Evolutionary conservation across 2,329 filamentous ascomycete genomes (phyloP).

Genomic region (Neospermospora avenae): DNA sequence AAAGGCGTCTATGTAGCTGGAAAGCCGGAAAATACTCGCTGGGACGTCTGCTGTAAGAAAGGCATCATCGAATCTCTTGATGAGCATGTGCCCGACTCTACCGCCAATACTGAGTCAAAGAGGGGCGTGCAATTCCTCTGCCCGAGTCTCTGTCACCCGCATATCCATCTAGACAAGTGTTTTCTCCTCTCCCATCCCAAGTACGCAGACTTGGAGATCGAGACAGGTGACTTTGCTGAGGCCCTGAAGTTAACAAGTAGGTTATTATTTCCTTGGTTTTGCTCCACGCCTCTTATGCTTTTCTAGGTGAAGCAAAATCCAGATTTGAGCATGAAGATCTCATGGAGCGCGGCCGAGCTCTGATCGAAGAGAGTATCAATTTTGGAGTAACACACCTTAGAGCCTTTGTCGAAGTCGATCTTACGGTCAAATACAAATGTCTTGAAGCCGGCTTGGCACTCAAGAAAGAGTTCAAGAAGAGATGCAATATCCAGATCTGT

Average conservation of each 20-base stretch:
- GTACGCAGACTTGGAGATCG: slow-evolving; percentile 58
- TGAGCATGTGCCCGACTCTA: slow-evolving; percentile 22
- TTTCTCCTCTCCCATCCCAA: slow-evolving; percentile 56
- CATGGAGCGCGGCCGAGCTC: slow-evolving; percentile 59
- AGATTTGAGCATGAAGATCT: slow-evolving; percentile 61
- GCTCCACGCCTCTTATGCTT: slow-evolving; percentile 15
- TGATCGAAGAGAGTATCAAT: slow-evolving; percentile 61
- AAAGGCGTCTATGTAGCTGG: slow-evolving; percentile 34
- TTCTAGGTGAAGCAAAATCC: slow-evolving; percentile 51
- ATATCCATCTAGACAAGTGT: slow-evolving; percentile 69
- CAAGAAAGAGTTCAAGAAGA: slow-evolving; percentile 49
- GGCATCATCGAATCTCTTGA: slow-evolving; percentile 33
- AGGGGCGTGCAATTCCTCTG: slow-evolving; percentile 38
- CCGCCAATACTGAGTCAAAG: not conserved
- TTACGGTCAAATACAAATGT: slow-evolving; percentile 55
- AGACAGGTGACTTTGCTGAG: slow-evolving; percentile 61
- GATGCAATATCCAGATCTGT: slow-evolving; percentile 63
- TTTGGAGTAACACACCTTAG: slow-evolving; percentile 67
- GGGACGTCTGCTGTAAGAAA: slow-evolving; percentile 34
- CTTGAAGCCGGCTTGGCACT: slow-evolving; percentile 55
- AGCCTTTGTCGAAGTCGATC: slow-evolving; percentile 69
- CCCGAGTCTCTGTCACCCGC: slow-evolving; percentile 65
- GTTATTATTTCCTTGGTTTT: slow-evolving; percentile 14
- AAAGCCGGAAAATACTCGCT: slow-evolving; percentile 30
- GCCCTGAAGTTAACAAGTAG: slow-evolving; percentile 54